Conservation (phyloP, 805 yeast species). For the Yamadazyma scolyti region DNA sequence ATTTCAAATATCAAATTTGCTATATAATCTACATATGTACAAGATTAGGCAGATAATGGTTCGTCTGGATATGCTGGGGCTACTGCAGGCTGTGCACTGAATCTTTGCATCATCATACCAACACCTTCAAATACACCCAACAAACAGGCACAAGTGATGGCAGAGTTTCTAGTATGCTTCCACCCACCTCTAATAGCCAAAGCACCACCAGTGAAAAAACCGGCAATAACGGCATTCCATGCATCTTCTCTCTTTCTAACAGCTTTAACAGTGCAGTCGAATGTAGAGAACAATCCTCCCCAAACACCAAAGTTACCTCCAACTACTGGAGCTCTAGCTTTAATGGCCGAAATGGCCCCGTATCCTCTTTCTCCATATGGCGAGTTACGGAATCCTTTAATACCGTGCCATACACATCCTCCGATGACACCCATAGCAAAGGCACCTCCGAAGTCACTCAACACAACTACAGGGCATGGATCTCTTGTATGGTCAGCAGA, state of each 20-base stretch:
- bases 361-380: conserved; percentile 93
- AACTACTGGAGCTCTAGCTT: conserved; percentile 95
- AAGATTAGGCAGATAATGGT: conserved; percentile 31
- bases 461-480: conserved; percentile 96
- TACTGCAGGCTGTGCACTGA: conserved; percentile 67
- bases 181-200: conserved; percentile 98
- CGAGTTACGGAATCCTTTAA: conserved; percentile 97
- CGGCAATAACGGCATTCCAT: conserved; percentile 96
- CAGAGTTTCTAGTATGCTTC: conserved; percentile 93
- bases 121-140: conserved; percentile 98
- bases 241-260: conserved; percentile 98
- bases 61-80: conserved; percentile 47
- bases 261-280: conserved; percentile 93
- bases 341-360: conserved; percentile 87
- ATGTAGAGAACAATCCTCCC: conserved; percentile 97
- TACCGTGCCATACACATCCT: conserved; percentile 98
- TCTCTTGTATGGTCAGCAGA: conserved; percentile 98
- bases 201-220: conserved; percentile 97
- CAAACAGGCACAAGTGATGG: conserved; percentile 95
- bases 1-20: not conserved
- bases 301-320: conserved; percentile 99
- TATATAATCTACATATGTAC: conserved; percentile 2
- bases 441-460: conserved; percentile 98
- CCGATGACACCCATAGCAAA: conserved; percentile 99
- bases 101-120: conserved; percentile 91